Percentiles rank a stretch among this genome's conserved stretches.
These are phyloP conservation scores for Suhomyces panamericanus DNA, from an alignment of 1,139 yeast genomes.

Conservation along the genomic window DNA sequence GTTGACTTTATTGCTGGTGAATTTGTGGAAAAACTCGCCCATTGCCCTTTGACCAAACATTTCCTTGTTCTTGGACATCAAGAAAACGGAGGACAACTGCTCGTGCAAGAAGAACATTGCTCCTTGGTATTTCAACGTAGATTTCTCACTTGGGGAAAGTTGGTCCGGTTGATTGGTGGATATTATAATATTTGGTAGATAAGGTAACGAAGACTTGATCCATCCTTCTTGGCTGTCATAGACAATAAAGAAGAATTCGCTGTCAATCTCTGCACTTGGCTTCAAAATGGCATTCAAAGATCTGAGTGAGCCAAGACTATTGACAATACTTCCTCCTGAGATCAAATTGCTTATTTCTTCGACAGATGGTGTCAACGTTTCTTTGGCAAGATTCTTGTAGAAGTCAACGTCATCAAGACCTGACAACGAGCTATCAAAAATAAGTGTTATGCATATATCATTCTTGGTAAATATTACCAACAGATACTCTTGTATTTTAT, in stretches of 20 bases:
- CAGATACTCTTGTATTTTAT: conserved; percentile 30
- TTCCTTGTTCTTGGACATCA: conserved; percentile 24
- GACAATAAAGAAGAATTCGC: conserved; percentile 41
- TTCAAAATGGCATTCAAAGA: conserved; percentile 24
- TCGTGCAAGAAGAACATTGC: conserved; percentile 45
- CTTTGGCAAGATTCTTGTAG: conserved; percentile 22
- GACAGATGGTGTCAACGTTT: conserved; percentile 23
- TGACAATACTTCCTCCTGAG: conserved; percentile 22
- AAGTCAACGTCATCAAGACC: conserved; percentile 26
- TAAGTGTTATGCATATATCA: conserved; percentile 27
- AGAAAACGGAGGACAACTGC: conserved; percentile 37
- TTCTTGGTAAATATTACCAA: conserved; percentile 31
- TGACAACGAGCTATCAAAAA: conserved; percentile 32
- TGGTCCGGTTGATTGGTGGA: conserved; percentile 9
- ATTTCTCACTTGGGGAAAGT: conserved; percentile 11
- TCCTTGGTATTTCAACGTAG: conserved; percentile 20
- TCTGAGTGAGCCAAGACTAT: conserved; percentile 35
- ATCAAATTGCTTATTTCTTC: conserved; percentile 25
- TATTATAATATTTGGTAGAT: conserved; percentile 25
- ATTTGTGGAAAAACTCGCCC: conserved; percentile 45
- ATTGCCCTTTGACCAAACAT: conserved; percentile 26
- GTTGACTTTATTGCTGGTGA: conserved; percentile 37
- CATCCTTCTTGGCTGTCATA: conserved; percentile 28
- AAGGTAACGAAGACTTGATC: conserved; percentile 44
- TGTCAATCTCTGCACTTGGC: conserved; percentile 24